Conservation (phyloP, 768 basidiomycete genomes). For the Termitomyces sp. region DNA sequence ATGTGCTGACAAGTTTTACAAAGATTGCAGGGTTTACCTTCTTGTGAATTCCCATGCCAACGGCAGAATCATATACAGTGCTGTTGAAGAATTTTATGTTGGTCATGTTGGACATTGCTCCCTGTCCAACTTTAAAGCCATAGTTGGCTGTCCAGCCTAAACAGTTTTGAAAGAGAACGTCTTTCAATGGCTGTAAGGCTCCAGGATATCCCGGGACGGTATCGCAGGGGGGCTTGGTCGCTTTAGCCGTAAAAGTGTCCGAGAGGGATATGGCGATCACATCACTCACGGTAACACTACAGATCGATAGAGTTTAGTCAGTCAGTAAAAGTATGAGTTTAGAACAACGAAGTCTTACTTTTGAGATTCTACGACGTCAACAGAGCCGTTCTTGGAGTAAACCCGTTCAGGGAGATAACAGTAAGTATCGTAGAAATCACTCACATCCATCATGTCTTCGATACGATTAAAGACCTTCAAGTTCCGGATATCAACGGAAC, state of each 20-base stretch:
- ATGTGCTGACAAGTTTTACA: neutral
- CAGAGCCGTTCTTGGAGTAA: conserved; percentile 9
- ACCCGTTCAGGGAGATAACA: neutral
- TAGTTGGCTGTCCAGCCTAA: conserved; percentile 14
- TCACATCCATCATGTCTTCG: conserved; percentile 10
- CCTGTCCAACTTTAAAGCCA: conserved; percentile 16
- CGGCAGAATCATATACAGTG: conserved; percentile 14
- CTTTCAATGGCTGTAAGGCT: neutral
- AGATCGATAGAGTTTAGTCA: neutral
- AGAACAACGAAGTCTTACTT: conserved; percentile 5
- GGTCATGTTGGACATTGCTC: conserved; percentile 8
- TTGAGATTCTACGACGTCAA: conserved; percentile 14
- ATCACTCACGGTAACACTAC: conserved; percentile 11
- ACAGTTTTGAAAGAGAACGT: conserved; percentile 11
- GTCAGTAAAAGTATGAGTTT: neutral
- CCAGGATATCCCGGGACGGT: conserved; percentile 7
- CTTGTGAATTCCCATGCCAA: conserved; percentile 14
- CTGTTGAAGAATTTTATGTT: conserved; percentile 11
- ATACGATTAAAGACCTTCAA: conserved; percentile 14
- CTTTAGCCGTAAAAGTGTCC: conserved; percentile 13
- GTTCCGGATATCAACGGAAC: conserved; percentile 3
- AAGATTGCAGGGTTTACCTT: conserved; percentile 1
- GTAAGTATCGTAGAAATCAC: neutral
- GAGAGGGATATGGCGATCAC: conserved; percentile 7
- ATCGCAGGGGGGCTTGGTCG: conserved; percentile 7